These are phyloP conservation scores for Trypanosoma congolense DNA, from an alignment of 208 protist genomes.

Conservation along the genomic window DNA sequence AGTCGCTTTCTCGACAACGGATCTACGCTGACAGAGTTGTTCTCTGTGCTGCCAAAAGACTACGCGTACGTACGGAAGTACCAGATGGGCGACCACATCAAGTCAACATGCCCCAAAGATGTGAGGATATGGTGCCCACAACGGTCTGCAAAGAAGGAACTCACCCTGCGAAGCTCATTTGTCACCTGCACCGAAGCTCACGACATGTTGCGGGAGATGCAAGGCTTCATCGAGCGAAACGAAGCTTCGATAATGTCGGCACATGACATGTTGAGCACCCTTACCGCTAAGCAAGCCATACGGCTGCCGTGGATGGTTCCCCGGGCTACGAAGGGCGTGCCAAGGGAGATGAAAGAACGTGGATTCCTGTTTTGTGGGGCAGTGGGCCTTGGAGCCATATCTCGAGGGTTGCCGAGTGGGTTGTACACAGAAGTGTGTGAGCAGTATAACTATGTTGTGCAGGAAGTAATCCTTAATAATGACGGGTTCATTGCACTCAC, in stretches of 20 bases:
- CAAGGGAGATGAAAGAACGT: slow-evolving; percentile 9
- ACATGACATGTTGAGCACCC: slow-evolving; percentile 33
- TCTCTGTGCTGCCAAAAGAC: slow-evolving; percentile 66
- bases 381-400: slow-evolving; percentile 20
- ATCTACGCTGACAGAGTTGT: slow-evolving; percentile 54
- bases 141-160: slow-evolving; percentile 35
- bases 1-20: slow-evolving; percentile 37
- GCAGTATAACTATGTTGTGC: slow-evolving; percentile 76
- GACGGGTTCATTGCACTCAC: slow-evolving; percentile 62
- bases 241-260: slow-evolving; percentile 57
- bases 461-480: slow-evolving; percentile 30
- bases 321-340: background rate
- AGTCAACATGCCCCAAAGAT: background rate
- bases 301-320: slow-evolving; percentile 56
- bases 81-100: slow-evolving; percentile 17
- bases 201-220: slow-evolving; percentile 55
- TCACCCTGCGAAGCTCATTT: slow-evolving; percentile 29
- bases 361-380: slow-evolving; percentile 66
- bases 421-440: slow-evolving; percentile 34
- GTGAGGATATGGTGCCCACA: background rate
- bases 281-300: slow-evolving; percentile 22
- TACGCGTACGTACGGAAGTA: slow-evolving; percentile 68
- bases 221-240: slow-evolving; percentile 38
- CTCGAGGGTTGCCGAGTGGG: slow-evolving; percentile 16
- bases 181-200: slow-evolving; percentile 50